These are phyloP conservation scores for Dendrobium chrysotoxum DNA, from an alignment of 106 monocot species.

Conservation along the genomic window DNA sequence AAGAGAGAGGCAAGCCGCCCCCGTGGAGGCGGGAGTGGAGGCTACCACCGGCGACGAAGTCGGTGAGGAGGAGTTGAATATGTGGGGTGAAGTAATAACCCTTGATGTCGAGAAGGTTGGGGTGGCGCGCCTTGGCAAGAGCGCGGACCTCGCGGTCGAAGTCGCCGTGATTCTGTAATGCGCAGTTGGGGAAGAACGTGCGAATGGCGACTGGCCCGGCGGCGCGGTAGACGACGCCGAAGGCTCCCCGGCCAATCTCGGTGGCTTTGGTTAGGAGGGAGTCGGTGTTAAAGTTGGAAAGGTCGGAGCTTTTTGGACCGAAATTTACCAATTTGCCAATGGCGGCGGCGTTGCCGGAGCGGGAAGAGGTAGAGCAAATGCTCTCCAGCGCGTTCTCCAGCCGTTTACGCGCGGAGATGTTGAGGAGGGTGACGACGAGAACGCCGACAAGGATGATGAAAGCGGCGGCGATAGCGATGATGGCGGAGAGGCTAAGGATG, in stretches of 20 bases:
- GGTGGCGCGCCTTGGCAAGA: conserved; percentile 71
- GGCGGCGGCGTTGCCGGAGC: conserved; percentile 31
- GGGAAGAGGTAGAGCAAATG: conserved; percentile 58
- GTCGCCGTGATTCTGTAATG: conserved; percentile 64
- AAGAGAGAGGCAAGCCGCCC: conserved; percentile 28
- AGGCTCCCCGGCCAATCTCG: conserved; percentile 67
- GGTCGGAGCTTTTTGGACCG: conserved; percentile 25
- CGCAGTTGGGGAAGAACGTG: conserved; percentile 50
- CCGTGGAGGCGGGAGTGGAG: conserved; percentile 49
- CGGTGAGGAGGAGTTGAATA: conserved; percentile 73
- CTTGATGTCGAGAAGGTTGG: conserved; percentile 64
- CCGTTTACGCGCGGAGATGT: conserved; percentile 25
- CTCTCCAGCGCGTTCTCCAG: conserved; percentile 61
- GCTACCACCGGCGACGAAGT: conserved; percentile 56
- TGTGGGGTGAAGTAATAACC: conserved; percentile 98
- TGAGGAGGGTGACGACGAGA: conserved; percentile 27
- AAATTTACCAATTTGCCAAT: conserved; percentile 68
- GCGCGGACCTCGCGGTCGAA: conserved; percentile 77
- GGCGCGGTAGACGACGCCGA: conserved; percentile 69
- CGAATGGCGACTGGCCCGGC: conserved; percentile 55
- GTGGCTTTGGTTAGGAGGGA: conserved; percentile 60
- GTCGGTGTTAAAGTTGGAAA: conserved; percentile 24
- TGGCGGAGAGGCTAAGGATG: conserved; percentile 38
- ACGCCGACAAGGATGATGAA: conserved; percentile 29
- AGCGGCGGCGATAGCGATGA: conserved; percentile 38